Conservation (phyloP, 1,284 basidiomycete genomes). For the Tilletia caries region DNA sequence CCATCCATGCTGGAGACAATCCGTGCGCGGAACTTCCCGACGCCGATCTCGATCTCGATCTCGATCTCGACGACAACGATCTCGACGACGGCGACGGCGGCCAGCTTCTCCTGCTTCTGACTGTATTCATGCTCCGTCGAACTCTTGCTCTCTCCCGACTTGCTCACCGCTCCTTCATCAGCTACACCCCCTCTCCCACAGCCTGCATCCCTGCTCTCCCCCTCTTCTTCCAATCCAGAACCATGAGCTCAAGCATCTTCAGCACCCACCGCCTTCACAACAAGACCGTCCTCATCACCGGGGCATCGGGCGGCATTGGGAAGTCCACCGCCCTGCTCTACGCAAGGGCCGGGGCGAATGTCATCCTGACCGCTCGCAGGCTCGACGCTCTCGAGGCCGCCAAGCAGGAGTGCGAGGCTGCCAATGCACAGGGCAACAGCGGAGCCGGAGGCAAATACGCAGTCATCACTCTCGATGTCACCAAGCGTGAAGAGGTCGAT, state of each 20-base stretch:
- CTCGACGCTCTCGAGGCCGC: conserved; percentile 51
- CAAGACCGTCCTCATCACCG: conserved; percentile 82
- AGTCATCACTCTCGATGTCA: conserved; percentile 43
- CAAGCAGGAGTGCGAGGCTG: conserved; percentile 61
- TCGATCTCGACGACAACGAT: not conserved
- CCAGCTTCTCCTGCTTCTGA: too few species aligned
- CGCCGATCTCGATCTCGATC: not conserved
- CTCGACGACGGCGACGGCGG: not conserved
- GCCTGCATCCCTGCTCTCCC: not conserved
- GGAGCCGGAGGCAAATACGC: conserved; percentile 56
- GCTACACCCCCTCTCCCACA: not conserved
- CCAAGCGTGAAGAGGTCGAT: conserved; percentile 32
- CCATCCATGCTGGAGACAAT: too few species aligned
- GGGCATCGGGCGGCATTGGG: conserved; percentile 78
- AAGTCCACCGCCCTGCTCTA: conserved; percentile 40
- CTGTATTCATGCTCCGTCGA: too few species aligned
- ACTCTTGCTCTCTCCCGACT: too few species aligned
- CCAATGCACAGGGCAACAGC: conserved; percentile 70
- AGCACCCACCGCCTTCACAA: conserved; percentile 60
- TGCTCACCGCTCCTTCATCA: too few species aligned
- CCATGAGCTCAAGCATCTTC: conserved; percentile 22
- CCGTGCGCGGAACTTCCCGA: not conserved
- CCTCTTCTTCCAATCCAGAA: not conserved
- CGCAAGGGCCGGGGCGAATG: conserved; percentile 54
- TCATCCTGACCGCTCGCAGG: conserved; percentile 56